Conservation (phyloP, 2,329 filamentous ascomycete genomes). For the Rhynchosporium graminicola region DNA sequence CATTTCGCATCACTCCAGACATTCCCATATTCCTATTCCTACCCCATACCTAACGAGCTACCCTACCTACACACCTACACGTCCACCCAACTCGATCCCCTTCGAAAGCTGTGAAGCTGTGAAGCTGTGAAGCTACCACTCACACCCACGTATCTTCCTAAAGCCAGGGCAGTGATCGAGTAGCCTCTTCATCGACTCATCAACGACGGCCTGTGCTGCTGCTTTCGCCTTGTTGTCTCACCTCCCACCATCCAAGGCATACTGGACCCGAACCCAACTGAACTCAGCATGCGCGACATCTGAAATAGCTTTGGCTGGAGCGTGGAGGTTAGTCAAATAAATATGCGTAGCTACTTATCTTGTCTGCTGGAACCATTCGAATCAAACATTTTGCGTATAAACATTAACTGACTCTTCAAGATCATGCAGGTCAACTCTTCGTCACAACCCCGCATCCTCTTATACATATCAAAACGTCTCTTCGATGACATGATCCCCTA, state of each 20-base stretch:
- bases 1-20: too few relatives aligned
- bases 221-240: background rate
- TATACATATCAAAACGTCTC: background rate
- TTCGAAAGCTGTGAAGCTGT: too few relatives aligned
- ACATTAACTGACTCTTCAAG: conserved; percentile 3
- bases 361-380: background rate
- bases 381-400: background rate
- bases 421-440: conserved; percentile 9
- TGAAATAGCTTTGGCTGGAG: background rate
- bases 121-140: too few relatives aligned
- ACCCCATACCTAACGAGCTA: background rate
- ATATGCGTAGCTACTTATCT: background rate
- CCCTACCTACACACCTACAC: background rate
- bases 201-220: too few relatives aligned
- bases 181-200: too few relatives aligned
- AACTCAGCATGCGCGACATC: background rate
- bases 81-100: background rate
- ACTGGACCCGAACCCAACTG: background rate
- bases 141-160: too few relatives aligned
- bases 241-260: background rate
- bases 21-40: background rate
- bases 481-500: conserved; percentile 32
- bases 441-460: background rate
- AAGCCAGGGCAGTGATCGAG: too few relatives aligned
- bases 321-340: conserved; percentile 4